Conservation (phyloP, 371 early-diverging fungal species). For the Phascolomyces articulosus region DNA sequence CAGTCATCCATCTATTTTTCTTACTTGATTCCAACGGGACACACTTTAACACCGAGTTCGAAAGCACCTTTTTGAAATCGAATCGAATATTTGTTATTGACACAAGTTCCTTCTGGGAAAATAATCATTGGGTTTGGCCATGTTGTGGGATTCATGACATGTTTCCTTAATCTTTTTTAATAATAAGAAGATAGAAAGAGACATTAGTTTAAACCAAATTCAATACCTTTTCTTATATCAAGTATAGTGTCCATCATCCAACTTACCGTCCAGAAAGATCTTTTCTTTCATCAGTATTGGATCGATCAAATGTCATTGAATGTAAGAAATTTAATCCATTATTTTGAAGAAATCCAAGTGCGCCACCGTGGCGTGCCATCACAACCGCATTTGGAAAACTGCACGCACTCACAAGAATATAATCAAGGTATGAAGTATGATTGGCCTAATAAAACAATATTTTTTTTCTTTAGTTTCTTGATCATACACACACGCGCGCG, state of each 20-base stretch:
- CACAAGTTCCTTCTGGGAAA: constrained; percentile 92
- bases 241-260: background rate
- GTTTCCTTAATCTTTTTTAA: constrained; percentile 31
- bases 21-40: constrained; percentile 48
- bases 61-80: constrained; percentile 91
- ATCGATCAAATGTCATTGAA: constrained; percentile 76
- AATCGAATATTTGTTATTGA: constrained; percentile 83
- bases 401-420: constrained; percentile 72
- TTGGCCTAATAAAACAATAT: constrained; percentile 46
- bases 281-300: constrained; percentile 66
- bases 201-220: no score
- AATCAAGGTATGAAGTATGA: constrained; percentile 87
- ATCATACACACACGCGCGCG: no score
- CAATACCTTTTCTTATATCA: no score
- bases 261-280: constrained; percentile 43
- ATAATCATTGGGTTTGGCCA: constrained; percentile 66
- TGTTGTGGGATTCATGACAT: constrained; percentile 36
- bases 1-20: constrained; percentile 1
- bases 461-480: background rate
- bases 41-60: constrained; percentile 69
- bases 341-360: constrained; percentile 69
- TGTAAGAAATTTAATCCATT: constrained; percentile 69
- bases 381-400: constrained; percentile 80
- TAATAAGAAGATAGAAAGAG: background rate
- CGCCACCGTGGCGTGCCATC: constrained; percentile 67